Percentiles rank a stretch among this genome's conserved stretches.
These are phyloP conservation scores for Neurospora discreta DNA, from an alignment of 495 filamentous ascomycete genomes.

Conservation along the genomic window DNA sequence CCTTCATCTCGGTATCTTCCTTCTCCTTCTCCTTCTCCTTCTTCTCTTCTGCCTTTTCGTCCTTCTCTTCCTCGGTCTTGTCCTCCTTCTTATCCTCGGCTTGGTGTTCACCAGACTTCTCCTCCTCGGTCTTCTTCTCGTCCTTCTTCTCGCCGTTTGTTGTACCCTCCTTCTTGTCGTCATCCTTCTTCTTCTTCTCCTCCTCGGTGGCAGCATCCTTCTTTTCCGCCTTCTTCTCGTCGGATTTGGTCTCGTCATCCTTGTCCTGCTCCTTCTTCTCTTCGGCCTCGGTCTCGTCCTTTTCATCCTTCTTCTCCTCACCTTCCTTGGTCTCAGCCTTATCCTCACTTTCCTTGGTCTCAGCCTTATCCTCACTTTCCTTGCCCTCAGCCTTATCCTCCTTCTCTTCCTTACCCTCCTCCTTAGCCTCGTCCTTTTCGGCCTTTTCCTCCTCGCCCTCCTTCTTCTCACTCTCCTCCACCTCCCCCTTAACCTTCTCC, in stretches of 20 bases:
- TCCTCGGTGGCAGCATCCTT: conserved; percentile 11
- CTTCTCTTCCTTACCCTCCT: neutral
- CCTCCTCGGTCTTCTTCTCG: neutral
- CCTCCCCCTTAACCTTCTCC: neutral
- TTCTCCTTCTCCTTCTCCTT: conserved; percentile 16
- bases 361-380: neutral
- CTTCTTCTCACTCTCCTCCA: conserved; percentile 7
- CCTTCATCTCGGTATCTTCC: conserved; percentile 17
- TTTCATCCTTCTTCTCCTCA: conserved; percentile 21
- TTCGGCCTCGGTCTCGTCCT: conserved; percentile 35
- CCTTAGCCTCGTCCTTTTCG: neutral
- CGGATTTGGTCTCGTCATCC: neutral
- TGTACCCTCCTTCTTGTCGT: conserved; percentile 3
- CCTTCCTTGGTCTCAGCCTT: conserved; percentile 41
- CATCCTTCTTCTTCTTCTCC: neutral
- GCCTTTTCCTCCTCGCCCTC: neutral
- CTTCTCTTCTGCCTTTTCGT: neutral
- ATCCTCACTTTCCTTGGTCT: neutral
- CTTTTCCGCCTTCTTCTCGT: conserved; percentile 1
- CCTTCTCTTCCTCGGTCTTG: neutral
- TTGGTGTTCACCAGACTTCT: neutral
- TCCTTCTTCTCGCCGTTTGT: neutral
- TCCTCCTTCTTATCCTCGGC: conserved; percentile 5
- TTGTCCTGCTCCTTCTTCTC: conserved; percentile 13
- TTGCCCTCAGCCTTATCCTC: neutral